phyloP scores from a whole-genome alignment of 2,329 filamentous ascomycete species.

The Periconia sp. region DNA sequence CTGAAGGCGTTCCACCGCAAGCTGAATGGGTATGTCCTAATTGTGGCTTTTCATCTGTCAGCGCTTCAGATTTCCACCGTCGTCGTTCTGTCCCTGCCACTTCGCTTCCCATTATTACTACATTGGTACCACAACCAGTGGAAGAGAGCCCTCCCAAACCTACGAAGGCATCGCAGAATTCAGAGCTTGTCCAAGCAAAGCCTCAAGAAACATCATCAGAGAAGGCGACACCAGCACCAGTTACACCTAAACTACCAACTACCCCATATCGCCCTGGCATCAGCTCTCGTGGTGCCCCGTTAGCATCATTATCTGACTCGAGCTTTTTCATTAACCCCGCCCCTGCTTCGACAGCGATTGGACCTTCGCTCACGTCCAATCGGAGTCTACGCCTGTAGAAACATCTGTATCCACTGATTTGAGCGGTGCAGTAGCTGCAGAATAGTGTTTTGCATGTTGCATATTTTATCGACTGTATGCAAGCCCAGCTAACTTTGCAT shows the following conservation, averaged over 20 bases:
- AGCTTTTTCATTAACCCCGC: conserved; percentile 13
- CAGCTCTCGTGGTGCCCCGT: conserved; percentile 26
- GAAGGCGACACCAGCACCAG: neutral
- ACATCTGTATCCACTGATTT: conserved; percentile 11
- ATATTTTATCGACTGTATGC: conserved; percentile 5
- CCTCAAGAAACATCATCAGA: neutral
- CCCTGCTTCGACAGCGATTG: neutral
- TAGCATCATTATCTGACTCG: conserved; percentile 33
- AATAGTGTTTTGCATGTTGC: conserved; percentile 11
- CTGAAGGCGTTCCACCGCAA: conserved; percentile 83
- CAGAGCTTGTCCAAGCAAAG: neutral
- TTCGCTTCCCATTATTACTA: conserved; percentile 19
- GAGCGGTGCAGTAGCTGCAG: conserved; percentile 9
- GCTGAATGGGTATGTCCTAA: conserved; percentile 85
- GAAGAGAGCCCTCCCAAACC: neutral
- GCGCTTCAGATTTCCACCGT: conserved; percentile 31
- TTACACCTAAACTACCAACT: conserved; percentile 5
- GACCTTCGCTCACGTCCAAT: neutral
- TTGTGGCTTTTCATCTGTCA: conserved; percentile 39
- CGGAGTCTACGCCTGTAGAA: conserved; percentile 8
- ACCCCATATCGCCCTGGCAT: conserved; percentile 14
- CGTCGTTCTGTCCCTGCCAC: conserved; percentile 20
- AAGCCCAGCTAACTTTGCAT: conserved; percentile 29
- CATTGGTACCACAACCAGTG: conserved; percentile 15
- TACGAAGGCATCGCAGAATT: neutral